phyloP scores from a whole-genome alignment of 257 asterid species.

The Capsicum baccatum region DNA sequence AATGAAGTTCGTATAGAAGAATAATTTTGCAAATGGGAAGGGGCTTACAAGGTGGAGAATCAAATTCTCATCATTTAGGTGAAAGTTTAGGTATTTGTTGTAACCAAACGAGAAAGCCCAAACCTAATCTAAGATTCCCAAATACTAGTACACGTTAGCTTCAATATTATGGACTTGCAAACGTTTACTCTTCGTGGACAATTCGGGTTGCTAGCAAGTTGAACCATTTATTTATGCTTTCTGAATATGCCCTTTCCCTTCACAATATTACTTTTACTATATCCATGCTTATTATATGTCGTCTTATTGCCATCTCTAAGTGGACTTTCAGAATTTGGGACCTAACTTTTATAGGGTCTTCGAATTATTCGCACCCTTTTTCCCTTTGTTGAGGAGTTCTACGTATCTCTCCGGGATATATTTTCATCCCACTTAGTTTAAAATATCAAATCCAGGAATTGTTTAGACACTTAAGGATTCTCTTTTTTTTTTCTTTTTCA shows the following conservation, averaged over 20 bases:
- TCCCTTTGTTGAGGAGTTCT: not conserved
- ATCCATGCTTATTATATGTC: not conserved
- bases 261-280: not conserved
- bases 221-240: not conserved
- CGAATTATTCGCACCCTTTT: not conserved
- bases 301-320: not conserved
- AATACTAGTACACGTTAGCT: not conserved
- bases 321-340: slow-evolving; percentile 7
- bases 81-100: too few species aligned
- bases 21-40: not conserved
- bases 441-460: not conserved
- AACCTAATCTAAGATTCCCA: too few species aligned
- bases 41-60: too few species aligned
- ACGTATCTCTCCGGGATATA: not conserved
- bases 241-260: not conserved
- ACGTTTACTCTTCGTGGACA: not conserved
- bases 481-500: not conserved
- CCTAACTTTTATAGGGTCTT: slow-evolving; percentile 1
- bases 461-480: not conserved
- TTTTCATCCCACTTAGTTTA: not conserved
- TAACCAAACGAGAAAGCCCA: too few species aligned
- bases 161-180: not conserved
- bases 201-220: not conserved
- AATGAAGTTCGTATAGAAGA: not conserved
- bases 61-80: too few species aligned